Base-by-base conservation (phyloP, 1,284 basidiomycete genomes). In the Cutaneotrichosporon sp. region DNA sequence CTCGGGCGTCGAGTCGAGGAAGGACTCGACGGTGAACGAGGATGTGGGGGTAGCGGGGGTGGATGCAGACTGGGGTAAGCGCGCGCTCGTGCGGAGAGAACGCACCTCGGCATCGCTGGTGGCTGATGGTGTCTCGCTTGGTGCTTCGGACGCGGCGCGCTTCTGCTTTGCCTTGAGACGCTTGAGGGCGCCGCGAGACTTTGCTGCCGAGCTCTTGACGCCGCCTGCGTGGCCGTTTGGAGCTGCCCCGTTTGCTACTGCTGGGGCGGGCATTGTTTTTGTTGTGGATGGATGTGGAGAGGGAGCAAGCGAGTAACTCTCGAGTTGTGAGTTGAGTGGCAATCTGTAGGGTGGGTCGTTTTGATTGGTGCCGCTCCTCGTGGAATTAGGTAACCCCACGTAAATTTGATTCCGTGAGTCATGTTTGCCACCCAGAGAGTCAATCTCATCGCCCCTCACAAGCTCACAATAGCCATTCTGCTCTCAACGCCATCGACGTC, bases 161-260 rank as follows among this genome's bases (percentile, higher is more conserved):
- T 72, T 72, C 7, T 70, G 74, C 65, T 78, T 80, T 13, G 74
- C 74, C 71, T 79, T 80, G 31, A 75, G 65, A 54, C 77, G 67
- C 59, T 76, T 78, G 25, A 78, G 64, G 20, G 76, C 75, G 16
- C 69, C 72, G 42, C 77, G 67, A 20, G 73, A 75, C 59, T 77
- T 78, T 22, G 64, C 71, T 11, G 67, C 58, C 9, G 73, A 73
- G 6, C 67, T 66, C 60, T 76, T 76, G 18, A 57, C 51, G 16
- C 58, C 46, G 27, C 55, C 53, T 1, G 63, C 54, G 34, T 71
- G 69, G 1, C 69, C 69, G 50, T 72, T 73, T 5, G 69, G 55
- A 9, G 54, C 56, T 18, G 56, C 13, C 22, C 61, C 60, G 56
- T 60, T 58, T 36, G 58, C 52, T 2, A 60, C 54, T 27, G 64